Conservation (phyloP, 1,284 basidiomycete species). For the Ganoderma lucidum region DNA sequence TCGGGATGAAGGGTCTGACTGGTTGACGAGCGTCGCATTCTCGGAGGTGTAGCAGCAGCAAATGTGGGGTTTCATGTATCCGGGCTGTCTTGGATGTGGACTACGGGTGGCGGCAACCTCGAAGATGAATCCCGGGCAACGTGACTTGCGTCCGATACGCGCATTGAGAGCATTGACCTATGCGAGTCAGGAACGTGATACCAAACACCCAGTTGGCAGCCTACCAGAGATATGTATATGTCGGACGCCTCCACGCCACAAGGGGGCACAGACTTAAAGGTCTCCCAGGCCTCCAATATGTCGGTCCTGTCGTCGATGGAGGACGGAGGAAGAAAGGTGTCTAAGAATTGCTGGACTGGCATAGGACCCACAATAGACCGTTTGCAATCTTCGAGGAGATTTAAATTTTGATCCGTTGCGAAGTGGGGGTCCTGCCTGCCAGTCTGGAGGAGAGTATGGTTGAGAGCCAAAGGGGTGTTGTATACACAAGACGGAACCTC, state of each 20-base stretch:
- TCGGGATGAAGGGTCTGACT: not conserved
- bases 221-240: conserved; percentile 32
- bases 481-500: not conserved
- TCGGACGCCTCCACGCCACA: conserved; percentile 35
- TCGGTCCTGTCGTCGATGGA: not conserved
- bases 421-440: conserved; percentile 35
- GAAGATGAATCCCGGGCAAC: not conserved
- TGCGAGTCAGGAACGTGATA: too few relatives aligned
- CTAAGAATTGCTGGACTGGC: not conserved
- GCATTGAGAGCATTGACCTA: not conserved
- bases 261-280: conserved; percentile 21
- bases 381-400: conserved; percentile 3
- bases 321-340: not conserved
- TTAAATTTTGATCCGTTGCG: conserved; percentile 37
- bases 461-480: not conserved
- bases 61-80: not conserved
- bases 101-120: not conserved
- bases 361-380: not conserved
- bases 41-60: not conserved
- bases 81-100: not conserved
- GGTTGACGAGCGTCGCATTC: not conserved
- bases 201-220: conserved; percentile 35
- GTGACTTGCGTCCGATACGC: not conserved
- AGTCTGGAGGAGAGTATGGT: not conserved
- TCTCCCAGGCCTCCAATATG: not conserved